phyloP scores from a whole-genome alignment of 192 early-diverging fungal genomes.

The Helicostylum pulchrum region DNA sequence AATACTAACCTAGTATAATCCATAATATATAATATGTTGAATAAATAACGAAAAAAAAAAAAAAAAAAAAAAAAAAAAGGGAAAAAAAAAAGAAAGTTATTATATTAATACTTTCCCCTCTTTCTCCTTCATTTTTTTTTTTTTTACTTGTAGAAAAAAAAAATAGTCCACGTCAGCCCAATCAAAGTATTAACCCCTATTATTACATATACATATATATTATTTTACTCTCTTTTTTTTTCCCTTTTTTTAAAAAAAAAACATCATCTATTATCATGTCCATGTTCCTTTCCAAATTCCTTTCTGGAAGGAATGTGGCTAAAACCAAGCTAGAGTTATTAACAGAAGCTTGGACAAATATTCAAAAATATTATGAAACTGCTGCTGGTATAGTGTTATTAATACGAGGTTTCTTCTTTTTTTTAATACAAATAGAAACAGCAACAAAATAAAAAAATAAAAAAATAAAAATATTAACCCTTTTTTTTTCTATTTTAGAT shows the following conservation, averaged over 20 bases:
- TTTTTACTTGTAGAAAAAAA: not conserved
- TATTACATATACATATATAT: slow-evolving; percentile 1
- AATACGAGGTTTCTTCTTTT: slow-evolving; percentile 11
- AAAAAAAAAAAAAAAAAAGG: slow-evolving; percentile 2
- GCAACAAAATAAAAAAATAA: not conserved
- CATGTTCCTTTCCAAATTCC: slow-evolving; percentile 38
- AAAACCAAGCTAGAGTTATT: slow-evolving; percentile 34
- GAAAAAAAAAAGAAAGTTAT: slow-evolving; percentile 6
- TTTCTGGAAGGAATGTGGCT: slow-evolving; percentile 34
- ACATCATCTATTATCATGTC: slow-evolving; percentile 7
- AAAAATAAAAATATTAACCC: not conserved
- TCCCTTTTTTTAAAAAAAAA: not conserved
- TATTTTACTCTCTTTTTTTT: not conserved
- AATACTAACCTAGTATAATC: too few species aligned
- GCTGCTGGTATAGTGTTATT: slow-evolving; percentile 25
- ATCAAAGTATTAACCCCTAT: not conserved
- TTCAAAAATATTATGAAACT: slow-evolving; percentile 38
- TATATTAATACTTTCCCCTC: not conserved
- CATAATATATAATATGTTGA: not conserved
- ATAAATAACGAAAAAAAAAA: not conserved
- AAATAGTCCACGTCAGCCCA: too few species aligned
- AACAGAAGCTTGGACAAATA: slow-evolving; percentile 31
- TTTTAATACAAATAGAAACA: not conserved
- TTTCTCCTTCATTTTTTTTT: not conserved
- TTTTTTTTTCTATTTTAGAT: slow-evolving; percentile 20